Base-by-base conservation (phyloP, 2,329 filamentous ascomycete species). In the Epichloe sp. region DNA sequence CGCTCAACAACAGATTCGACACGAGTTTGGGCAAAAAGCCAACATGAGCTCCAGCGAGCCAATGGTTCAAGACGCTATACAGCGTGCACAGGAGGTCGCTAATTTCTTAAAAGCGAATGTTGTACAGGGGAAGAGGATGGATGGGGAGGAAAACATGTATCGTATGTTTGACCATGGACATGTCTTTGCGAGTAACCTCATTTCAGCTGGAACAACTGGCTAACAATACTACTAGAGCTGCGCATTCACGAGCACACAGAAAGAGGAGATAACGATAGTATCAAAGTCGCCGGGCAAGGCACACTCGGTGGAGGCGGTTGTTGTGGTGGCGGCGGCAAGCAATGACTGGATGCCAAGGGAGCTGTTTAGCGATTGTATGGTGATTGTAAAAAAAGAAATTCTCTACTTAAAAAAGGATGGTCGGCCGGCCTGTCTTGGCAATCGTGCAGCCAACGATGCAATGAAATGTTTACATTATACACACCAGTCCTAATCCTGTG, bases 161-260 rank as follows among this genome's bases (percentile, higher is more conserved):
- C 78, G 85, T 87, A 71, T 52, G 82, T 73, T 17, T 34, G 31
- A 43, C 44, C 2, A 17, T 15, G n/a, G 15, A 26, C 1, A 5
- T 31, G 44, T 4, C 15, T 45, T 15, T 15, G 19, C 5, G 6
- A 44, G 34, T 5, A 4, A 17, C 19, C 31, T 40, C 12, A 34
- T 3, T 17, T 21, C 8, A 21, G 10, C 43, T 8, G 26, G 44
- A 49, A 49, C 53, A 43, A 21, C 14, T 11, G 41, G 46, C 38
- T 51, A 51, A 53, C 54, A 26, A 34, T 19, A 45, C 3, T 42
- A 23, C 41, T 58, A 96, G 89, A 85, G 64, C 71, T 97, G 52
- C 78, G 84, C 48, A 96, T 98, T 68, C 93, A 97, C 66, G 79
- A 95, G 54, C 73, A 95, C 57, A 98, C 85, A 34, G 91, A 98